Evolutionary conservation across 805 yeast genomes (phyloP), one percentile per base, ranked within the genome.

Genomic region (Cyberlindnera subsufficiens): DNA sequence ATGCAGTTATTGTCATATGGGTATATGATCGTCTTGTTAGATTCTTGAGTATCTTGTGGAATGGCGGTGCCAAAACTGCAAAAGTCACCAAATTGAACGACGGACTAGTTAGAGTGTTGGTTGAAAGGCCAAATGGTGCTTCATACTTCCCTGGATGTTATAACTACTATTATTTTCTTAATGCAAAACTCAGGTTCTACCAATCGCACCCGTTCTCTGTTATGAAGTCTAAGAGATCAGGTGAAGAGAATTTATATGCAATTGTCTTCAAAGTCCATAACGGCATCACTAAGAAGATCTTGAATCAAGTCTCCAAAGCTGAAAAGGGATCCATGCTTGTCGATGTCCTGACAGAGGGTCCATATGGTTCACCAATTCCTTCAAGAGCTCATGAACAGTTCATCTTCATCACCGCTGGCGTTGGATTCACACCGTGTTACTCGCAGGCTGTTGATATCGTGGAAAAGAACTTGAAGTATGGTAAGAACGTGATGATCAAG

Each of bases 201-300:
- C 87, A 83, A 58, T 77, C 83, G 4, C 89, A 84, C 58, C 91
- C 91, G 10, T 83, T 85, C 61, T 80, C 90, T 3, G 61, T 75
- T 10, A 67, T 75, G 49, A 63, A 72, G 22, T 66, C 67, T 1
- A 64, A 42, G 62, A 44, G 67, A 61, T 53, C 54, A 37, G 62
- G 55, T 14, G 61, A 57, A 39, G 52, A 49, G 33, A 39, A 50
- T 22, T 50, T 46, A 20, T 51, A 75, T 27, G 63, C 66, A 7
- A 60, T 75, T 39, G 70, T 66, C 43, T 66, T 75, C 53, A 75
- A 73, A 53, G 71, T 67, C 14, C 77, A 77, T 54, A 70, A 69
- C 18, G 88, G 87, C 46, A 63, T 78, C 40, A 78, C 87, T 14
- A 68, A 59, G 41, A 64, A 64, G 30, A 52, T 77, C 20, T 40